Percentiles rank a stretch among this genome's conserved stretches.
Evolutionary conservation across 768 basidiomycete genomes (phyloP).

Genomic region (Lactarius pseudohatsudake): DNA sequence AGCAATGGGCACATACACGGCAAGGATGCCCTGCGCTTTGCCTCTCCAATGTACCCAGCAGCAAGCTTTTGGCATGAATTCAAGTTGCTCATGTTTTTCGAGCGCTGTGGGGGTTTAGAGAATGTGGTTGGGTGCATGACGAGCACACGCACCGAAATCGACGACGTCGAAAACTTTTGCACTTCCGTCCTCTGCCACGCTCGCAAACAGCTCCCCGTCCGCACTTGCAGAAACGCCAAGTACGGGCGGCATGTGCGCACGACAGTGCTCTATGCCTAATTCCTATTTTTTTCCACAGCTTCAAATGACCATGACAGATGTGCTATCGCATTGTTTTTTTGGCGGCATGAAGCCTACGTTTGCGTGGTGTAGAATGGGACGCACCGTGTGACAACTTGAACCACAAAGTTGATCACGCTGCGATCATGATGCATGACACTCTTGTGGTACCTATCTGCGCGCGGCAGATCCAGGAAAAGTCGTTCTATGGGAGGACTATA

Average conservation of each 20-base stretch:
- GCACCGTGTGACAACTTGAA: constrained; percentile 66
- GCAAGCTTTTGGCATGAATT: constrained; percentile 80
- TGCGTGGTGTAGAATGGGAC: too few relatives aligned
- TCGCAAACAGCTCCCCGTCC: constrained; percentile 94
- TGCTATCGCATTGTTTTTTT: constrained; percentile 46
- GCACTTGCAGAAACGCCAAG: constrained; percentile 80
- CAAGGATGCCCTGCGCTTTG: constrained; percentile 80
- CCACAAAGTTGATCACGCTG: constrained; percentile 84
- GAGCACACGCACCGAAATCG: constrained; percentile 77
- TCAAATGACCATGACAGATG: constrained; percentile 91
- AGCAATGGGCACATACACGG: constrained; percentile 52
- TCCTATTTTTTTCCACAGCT: constrained; percentile 99
- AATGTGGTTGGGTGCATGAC: not conserved
- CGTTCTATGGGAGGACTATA: constrained; percentile 47
- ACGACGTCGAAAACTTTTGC: constrained; percentile 97
- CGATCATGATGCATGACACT: constrained; percentile 83
- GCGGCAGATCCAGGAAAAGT: constrained; percentile 88
- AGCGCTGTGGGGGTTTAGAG: not conserved
- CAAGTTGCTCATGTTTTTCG: constrained; percentile 96
- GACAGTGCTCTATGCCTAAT: constrained; percentile 91
- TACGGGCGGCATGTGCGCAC: constrained; percentile 83
- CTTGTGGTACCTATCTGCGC: constrained; percentile 91
- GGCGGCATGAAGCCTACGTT: constrained; percentile 33
- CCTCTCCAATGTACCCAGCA: constrained; percentile 95
- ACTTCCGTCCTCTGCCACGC: constrained; percentile 85